Evolutionary conservation across 345 rosid species (phyloP).

Genomic region (Gynandropsis gynandra): DNA sequence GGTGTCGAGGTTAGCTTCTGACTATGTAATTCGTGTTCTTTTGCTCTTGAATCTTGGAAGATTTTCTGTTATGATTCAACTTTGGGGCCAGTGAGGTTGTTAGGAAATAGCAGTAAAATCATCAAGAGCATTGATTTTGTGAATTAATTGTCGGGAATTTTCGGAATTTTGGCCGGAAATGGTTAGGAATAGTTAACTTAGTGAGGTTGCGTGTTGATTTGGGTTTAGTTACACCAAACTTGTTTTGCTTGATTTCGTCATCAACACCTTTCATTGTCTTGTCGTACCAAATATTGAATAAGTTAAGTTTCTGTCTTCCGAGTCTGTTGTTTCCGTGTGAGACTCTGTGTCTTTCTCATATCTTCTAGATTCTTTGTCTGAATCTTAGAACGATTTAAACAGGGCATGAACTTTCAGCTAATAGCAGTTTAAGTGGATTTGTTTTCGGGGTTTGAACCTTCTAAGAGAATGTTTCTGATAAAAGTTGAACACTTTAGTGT

Average conservation of each 20-base stretch:
- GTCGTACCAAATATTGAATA: neutral
- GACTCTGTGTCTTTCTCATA: neutral
- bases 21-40: too few relatives aligned
- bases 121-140: neutral
- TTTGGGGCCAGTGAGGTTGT: neutral
- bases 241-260: neutral
- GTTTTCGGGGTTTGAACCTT: neutral
- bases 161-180: neutral
- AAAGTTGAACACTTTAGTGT: neutral
- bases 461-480: neutral
- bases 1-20: too few relatives aligned
- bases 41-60: too few relatives aligned
- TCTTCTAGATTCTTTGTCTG: neutral
- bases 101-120: neutral
- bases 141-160: neutral
- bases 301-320: neutral
- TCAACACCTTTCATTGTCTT: neutral
- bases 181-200: neutral
- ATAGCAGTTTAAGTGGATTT: too few relatives aligned
- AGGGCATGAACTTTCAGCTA: too few relatives aligned
- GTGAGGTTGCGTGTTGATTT: neutral
- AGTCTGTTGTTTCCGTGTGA: neutral
- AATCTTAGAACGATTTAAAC: too few relatives aligned
- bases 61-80: neutral
- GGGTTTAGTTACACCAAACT: conserved; percentile 7